Conservation (phyloP, 345 rosid species). For the Orychophragmus violaceus region DNA sequence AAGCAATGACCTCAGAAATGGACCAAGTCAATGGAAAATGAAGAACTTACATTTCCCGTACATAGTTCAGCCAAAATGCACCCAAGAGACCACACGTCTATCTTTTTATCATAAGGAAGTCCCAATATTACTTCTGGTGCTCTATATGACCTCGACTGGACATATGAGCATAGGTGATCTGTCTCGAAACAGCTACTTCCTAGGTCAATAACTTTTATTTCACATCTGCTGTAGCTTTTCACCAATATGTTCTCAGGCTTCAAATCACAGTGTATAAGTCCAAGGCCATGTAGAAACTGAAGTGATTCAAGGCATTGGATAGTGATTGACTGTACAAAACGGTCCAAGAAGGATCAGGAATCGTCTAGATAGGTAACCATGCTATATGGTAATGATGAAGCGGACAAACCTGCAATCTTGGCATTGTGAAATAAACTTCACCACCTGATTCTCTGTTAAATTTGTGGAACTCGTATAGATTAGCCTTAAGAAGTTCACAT, state of each 20-base stretch:
- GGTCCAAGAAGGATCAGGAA: conserved; percentile 19
- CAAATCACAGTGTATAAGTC: conserved; percentile 94
- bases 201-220: conserved; percentile 96
- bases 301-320: conserved; percentile 96
- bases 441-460: conserved; percentile 99
- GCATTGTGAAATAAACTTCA: conserved; percentile 99
- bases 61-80: conserved; percentile 98
- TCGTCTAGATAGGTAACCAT: neutral
- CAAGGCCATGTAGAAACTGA: conserved; percentile 88
- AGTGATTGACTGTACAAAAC: conserved; percentile 80
- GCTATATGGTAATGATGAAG: conserved; percentile 22
- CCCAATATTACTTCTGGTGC: conserved; percentile 98
- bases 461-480: conserved; percentile 95
- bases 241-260: conserved; percentile 96
- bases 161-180: conserved; percentile 95
- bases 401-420: conserved; percentile 85
- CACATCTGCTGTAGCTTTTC: conserved; percentile 97
- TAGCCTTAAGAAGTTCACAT: conserved; percentile 98
- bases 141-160: conserved; percentile 95
- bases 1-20: neutral
- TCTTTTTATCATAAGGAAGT: conserved; percentile 91
- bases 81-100: conserved; percentile 99
- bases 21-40: neutral
- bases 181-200: conserved; percentile 99
- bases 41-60: conserved; percentile 87